These are phyloP conservation scores for Penicillium sp. DNA, from an alignment of 2,329 filamentous ascomycete species.

Conservation along the genomic window DNA sequence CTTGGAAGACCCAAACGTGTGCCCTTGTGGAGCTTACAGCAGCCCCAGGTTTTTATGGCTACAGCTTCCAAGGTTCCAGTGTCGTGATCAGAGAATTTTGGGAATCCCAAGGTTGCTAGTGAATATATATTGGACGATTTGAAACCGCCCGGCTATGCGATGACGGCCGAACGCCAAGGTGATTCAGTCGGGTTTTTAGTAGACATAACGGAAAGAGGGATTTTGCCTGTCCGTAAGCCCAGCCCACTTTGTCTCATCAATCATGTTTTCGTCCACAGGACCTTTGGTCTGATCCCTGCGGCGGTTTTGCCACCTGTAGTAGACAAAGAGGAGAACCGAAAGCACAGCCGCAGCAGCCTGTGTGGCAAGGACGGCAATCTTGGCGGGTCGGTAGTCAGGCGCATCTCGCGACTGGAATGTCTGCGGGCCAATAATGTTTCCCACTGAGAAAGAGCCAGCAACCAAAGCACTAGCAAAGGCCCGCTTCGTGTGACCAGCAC, in stretches of 20 bases:
- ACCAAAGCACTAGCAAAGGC: conserved; percentile 50
- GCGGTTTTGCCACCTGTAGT: conserved; percentile 36
- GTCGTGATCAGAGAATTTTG: too few species aligned
- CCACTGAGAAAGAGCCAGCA: conserved; percentile 47
- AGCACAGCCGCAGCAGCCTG: conserved; percentile 34
- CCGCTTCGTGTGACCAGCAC: conserved; percentile 54
- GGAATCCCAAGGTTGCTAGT: too few species aligned
- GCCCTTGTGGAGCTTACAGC: too few species aligned
- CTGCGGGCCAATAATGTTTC: conserved; percentile 51
- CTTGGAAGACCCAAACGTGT: too few species aligned
- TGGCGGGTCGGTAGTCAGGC: conserved; percentile 45
- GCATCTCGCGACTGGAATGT: conserved; percentile 48
- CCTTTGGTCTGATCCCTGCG: conserved; percentile 22
- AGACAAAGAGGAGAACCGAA: conserved; percentile 29
- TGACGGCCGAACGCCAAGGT: too few species aligned
- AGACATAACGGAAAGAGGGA: conserved; percentile 35
- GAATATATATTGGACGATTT: too few species aligned
- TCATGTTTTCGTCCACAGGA: conserved; percentile 15
- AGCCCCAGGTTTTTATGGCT: too few species aligned
- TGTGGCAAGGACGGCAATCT: conserved; percentile 45
- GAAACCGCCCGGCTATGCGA: too few species aligned
- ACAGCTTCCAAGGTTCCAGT: too few species aligned
- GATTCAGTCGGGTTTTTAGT: conserved; percentile 23
- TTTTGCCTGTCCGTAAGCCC: conserved; percentile 40
- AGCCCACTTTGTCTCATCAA: conserved; percentile 31